These are phyloP conservation scores for Flaveria ramosissima DNA, from an alignment of 129 eudicot genomes.

Conservation along the genomic window DNA sequence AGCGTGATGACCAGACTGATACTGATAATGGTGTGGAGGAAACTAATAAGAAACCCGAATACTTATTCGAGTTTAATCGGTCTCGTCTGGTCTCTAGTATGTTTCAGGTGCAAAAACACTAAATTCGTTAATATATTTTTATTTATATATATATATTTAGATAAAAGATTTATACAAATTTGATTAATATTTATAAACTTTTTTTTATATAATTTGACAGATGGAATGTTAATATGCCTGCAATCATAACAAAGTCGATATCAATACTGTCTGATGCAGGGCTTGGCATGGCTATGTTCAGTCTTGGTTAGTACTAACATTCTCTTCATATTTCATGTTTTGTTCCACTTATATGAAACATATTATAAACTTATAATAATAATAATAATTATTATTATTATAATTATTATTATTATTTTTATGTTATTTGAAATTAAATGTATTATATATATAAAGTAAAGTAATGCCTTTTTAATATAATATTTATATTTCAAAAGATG, in stretches of 20 bases:
- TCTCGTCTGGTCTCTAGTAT: conserved; percentile 80
- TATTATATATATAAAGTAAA: background rate
- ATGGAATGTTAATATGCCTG: conserved; percentile 85
- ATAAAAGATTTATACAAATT: background rate
- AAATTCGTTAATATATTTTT: background rate
- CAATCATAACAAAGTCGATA: conserved; percentile 69
- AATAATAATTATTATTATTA: too few species aligned
- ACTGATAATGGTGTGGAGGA: conserved; percentile 93
- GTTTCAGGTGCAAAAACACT: conserved; percentile 58
- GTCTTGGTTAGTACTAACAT: conserved; percentile 68
- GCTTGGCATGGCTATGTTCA: conserved; percentile 94
- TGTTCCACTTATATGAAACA: conserved; percentile 17
- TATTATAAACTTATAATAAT: background rate
- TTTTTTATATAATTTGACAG: conserved; percentile 24
- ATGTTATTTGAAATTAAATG: conserved; percentile 13
- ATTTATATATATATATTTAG: background rate
- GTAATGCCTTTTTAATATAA: background rate
- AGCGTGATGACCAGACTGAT: conserved; percentile 98
- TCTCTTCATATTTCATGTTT: conserved; percentile 21
- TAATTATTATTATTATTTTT: background rate
- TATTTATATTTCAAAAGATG: background rate
- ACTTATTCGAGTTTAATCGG: conserved; percentile 91
- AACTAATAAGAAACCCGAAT: conserved; percentile 87
- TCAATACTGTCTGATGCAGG: conserved; percentile 92
- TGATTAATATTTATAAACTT: background rate